Percentiles rank a stretch among this genome's conserved stretches.
Evolutionary conservation across 176 grass and related monocot species (phyloP).

Genomic region (Luzula sylvatica): DNA sequence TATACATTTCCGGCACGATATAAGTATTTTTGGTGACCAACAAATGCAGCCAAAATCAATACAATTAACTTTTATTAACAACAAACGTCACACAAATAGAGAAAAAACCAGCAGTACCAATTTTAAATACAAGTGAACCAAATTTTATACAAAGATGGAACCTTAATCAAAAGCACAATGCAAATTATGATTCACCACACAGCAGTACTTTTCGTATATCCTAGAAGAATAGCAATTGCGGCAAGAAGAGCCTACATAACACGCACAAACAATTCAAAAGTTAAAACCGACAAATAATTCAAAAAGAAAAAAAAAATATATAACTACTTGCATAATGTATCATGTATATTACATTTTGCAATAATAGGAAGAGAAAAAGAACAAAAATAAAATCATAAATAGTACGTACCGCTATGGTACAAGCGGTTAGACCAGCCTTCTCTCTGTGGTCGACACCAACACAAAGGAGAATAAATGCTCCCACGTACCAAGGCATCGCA

Average conservation of each 20-base stretch:
- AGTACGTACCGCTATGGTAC: conserved; percentile 69
- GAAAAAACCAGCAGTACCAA: not conserved
- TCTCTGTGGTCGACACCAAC: conserved; percentile 78
- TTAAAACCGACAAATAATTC: conserved; percentile 4
- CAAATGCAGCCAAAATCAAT: too few species aligned
- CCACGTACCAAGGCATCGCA: conserved; percentile 88
- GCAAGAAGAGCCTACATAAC: conserved; percentile 47
- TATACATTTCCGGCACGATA: too few species aligned
- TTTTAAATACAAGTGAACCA: conserved; percentile 1
- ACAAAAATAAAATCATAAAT: conserved; percentile 8
- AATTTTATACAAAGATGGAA: conserved; percentile 7
- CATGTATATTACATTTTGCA: not conserved
- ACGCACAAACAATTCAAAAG: conserved; percentile 2
- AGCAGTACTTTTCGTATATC: conserved; percentile 34
- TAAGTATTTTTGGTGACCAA: too few species aligned
- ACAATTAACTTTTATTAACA: too few species aligned
- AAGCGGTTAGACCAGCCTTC: conserved; percentile 85
- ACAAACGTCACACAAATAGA: not conserved
- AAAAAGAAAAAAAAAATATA: not conserved
- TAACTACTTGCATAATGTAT: not conserved
- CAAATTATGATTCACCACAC: conserved; percentile 29
- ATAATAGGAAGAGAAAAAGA: not conserved
- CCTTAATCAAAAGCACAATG: not conserved
- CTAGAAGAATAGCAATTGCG: conserved; percentile 44
- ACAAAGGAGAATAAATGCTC: conserved; percentile 73